A percentile compares a stretch with the other conserved stretches of the same genome.
phyloP scores from a whole-genome alignment of 176 grass and related monocot species.

The Hyparrhenia diplandra region DNA sequence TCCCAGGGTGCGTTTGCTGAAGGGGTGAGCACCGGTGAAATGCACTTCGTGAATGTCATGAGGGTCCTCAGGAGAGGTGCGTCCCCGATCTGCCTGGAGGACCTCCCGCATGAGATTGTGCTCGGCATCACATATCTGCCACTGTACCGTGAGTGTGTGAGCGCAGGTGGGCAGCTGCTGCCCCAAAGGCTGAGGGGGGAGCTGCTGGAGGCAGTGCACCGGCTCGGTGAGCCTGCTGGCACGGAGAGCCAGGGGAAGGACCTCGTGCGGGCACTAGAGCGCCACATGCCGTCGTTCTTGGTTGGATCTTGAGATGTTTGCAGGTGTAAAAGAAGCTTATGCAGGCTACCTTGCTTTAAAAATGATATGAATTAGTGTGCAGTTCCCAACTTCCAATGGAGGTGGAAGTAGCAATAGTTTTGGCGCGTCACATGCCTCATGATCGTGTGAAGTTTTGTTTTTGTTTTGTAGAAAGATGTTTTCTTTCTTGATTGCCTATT shows the following conservation, averaged over 20 bases:
- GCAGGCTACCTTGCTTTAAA: neutral
- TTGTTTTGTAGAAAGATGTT: neutral
- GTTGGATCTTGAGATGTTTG: conserved; percentile 9
- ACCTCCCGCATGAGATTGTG: conserved; percentile 51
- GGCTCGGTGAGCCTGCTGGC: conserved; percentile 33
- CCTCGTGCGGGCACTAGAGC: conserved; percentile 51
- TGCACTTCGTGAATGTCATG: conserved; percentile 62
- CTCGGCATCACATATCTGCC: conserved; percentile 58
- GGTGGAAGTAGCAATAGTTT: conserved; percentile 3
- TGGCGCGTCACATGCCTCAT: neutral
- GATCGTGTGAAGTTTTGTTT: neutral
- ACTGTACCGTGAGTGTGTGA: conserved; percentile 46
- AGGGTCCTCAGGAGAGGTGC: conserved; percentile 51
- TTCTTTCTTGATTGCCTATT: neutral
- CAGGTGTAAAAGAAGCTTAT: neutral
- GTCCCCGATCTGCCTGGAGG: conserved; percentile 49
- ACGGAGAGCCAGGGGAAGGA: conserved; percentile 41
- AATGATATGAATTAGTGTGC: neutral
- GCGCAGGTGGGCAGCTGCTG: conserved; percentile 31
- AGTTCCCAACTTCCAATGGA: neutral
- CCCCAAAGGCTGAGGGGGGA: conserved; percentile 64
- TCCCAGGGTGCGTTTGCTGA: conserved; percentile 50
- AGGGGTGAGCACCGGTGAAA: conserved; percentile 40
- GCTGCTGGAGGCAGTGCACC: conserved; percentile 48
- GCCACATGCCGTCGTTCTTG: conserved; percentile 61